These are phyloP conservation scores for Amphicarpaea edgeworthii DNA, from an alignment of 306 rosid genomes.

Conservation along the genomic window DNA sequence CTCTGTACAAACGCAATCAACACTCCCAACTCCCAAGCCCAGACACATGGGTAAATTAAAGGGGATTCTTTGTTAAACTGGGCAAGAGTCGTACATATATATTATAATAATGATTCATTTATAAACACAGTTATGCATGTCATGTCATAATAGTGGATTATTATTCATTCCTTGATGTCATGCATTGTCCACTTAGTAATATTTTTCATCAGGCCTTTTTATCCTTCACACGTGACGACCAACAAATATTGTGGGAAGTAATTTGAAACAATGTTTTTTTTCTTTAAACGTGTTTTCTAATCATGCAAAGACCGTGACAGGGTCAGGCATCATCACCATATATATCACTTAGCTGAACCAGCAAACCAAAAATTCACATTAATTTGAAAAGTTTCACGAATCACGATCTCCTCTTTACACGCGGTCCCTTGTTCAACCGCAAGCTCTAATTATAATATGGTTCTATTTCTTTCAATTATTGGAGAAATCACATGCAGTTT, in stretches of 20 bases:
- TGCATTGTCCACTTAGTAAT: constrained; percentile 3
- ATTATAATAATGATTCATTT: too few species aligned
- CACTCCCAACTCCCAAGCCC: constrained; percentile 34
- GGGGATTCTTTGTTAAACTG: constrained; percentile 22
- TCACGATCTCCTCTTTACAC: constrained; percentile 35
- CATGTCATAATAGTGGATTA: too few species aligned
- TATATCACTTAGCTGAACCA: constrained; percentile 14
- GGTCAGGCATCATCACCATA: constrained; percentile 19
- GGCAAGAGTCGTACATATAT: too few species aligned
- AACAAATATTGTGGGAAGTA: not conserved
- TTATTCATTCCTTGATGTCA: not conserved
- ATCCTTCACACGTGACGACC: constrained; percentile 37
- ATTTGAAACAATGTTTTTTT: not conserved
- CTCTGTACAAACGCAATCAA: constrained; percentile 24
- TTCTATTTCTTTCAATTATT: not conserved
- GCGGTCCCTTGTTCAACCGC: constrained; percentile 1
- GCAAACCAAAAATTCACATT: not conserved
- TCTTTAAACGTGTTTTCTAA: not conserved
- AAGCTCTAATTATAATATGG: not conserved
- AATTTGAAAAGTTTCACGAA: not conserved
- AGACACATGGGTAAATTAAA: constrained; percentile 30
- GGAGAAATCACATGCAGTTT: constrained; percentile 16
- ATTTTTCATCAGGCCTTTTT: not conserved
- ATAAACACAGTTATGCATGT: too few species aligned
- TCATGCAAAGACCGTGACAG: constrained; percentile 7